Percentiles rank a stretch among this genome's conserved stretches.
Evolutionary conservation across 2,329 filamentous ascomycete genomes (phyloP).

Genomic region (Epichloe sibirici): DNA sequence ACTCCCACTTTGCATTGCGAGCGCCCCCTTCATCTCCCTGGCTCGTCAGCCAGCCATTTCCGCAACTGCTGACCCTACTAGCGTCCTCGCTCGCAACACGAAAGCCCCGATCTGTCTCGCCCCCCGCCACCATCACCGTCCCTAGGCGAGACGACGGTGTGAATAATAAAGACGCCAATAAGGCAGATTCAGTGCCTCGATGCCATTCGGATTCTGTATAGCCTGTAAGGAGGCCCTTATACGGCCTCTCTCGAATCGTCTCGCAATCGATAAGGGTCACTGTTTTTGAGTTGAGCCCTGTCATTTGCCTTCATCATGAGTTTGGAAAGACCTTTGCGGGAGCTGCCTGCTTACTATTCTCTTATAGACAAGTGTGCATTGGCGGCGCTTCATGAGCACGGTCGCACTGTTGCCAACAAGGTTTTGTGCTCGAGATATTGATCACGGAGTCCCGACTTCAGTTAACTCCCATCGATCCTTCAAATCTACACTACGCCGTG

Average conservation of each 20-base stretch:
- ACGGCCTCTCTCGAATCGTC: not conserved
- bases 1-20: no score
- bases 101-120: no score
- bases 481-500: not conserved
- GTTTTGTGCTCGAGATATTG: not conserved
- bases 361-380: not conserved
- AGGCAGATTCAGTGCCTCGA: not conserved
- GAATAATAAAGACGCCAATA: not conserved
- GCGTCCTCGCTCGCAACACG: no score
- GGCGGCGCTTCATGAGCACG: not conserved
- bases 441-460: not conserved
- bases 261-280: not conserved
- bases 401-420: not conserved
- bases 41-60: no score
- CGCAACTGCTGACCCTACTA: no score
- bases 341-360: not conserved
- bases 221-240: not conserved
- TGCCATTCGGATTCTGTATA: not conserved
- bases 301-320: not conserved
- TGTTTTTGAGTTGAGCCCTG: not conserved
- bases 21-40: no score
- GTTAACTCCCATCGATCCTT: not conserved
- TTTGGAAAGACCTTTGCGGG: not conserved
- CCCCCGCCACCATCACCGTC: no score
- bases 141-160: no score